Base-by-base conservation (phyloP, 257 asterid species). In the Penstemon eatonii region DNA sequence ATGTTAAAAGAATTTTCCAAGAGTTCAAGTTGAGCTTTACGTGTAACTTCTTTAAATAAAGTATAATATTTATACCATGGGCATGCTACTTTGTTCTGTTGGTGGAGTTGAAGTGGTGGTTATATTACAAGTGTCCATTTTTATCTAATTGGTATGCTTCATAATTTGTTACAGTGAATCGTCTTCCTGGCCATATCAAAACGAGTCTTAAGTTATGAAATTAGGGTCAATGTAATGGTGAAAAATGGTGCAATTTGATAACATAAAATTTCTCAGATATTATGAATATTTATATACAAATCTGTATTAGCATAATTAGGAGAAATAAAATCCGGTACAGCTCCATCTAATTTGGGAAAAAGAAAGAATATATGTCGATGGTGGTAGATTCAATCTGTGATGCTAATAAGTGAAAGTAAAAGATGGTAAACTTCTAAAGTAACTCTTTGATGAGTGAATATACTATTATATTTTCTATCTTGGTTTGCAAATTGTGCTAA, bases 401-500 rank as follows among this genome's bases (percentile, higher is more conserved):
- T 46, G 51, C 51, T 1, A 46, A 46, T 46, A 46, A 46, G 7
- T 3, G 10, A 46, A 46, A 8, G 9, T 6, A 46, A 1, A 7
- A 12, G 51, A 46, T 46, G 7, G 12, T 46, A 12, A 12, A 46
- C 51, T 46, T 46, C 11, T 3, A 46, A 46, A 46, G 3, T 6
- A 25, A 46, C 33, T 25, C 33, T 25, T 25, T 25, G 33, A 25
- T 25, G 33, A 25, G 2, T 25, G 33, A 25, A 25, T 25, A 25
- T 25, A 25, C 33, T 25, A 25, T 25, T 25, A 25, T 25, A 25
- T 25, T 25, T 62, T 72, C 43, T 65, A 37, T 41, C 51, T 63
- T 12, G 19, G 51, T 47, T 75, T 41, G 44, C 10, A 41, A 56
- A 43, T 25, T 64, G 46, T 60, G 61, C 80, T 71, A 39, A 65